These are phyloP conservation scores for Flaveria bidentis DNA, from an alignment of 129 eudicot genomes.

Conservation along the genomic window DNA sequence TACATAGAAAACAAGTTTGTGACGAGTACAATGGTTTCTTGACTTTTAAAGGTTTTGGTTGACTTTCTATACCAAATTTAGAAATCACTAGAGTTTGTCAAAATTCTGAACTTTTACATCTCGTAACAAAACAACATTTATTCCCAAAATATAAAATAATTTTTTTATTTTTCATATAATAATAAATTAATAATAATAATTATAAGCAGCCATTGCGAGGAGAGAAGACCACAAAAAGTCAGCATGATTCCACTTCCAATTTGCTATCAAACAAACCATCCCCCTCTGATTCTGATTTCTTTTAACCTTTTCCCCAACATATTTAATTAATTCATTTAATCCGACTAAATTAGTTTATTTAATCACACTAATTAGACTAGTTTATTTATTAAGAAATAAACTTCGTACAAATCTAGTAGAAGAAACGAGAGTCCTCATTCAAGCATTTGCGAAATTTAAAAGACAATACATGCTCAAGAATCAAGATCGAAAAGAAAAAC, in stretches of 20 bases:
- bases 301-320: conserved; percentile 54
- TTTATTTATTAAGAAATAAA: not conserved
- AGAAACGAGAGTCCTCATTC: conserved; percentile 28
- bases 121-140: too few relatives aligned
- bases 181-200: not conserved
- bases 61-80: not conserved
- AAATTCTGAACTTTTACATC: too few relatives aligned
- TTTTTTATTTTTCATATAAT: too few relatives aligned
- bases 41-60: too few relatives aligned
- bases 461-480: too few relatives aligned
- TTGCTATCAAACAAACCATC: conserved; percentile 45
- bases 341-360: not conserved
- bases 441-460: too few relatives aligned
- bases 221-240: conserved; percentile 37
- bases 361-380: too few relatives aligned
- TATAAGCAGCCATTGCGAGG: conserved; percentile 19
- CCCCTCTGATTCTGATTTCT: conserved; percentile 29
- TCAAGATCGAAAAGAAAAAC: too few relatives aligned
- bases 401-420: not conserved
- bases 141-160: too few relatives aligned
- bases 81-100: too few relatives aligned
- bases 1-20: too few relatives aligned
- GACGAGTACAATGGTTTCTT: too few relatives aligned
- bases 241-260: conserved; percentile 70
- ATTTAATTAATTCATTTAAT: not conserved